Conservation (phyloP, 2,329 filamentous ascomycete genomes). For the Microsporum ferrugineum region DNA sequence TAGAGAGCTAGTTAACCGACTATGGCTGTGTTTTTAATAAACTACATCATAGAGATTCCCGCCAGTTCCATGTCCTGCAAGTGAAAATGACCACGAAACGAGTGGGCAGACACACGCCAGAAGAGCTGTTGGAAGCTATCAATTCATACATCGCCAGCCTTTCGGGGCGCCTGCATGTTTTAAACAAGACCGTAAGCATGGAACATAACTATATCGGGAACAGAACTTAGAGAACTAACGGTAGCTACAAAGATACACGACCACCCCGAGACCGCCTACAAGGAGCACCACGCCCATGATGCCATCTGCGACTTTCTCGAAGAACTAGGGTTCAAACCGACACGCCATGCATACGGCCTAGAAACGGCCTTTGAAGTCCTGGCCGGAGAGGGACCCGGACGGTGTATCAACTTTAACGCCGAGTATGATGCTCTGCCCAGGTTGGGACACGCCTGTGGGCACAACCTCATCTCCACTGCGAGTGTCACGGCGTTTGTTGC, state of each 20-base stretch:
- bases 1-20: no score
- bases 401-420: constrained; percentile 24
- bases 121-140: not conserved
- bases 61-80: not conserved
- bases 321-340: constrained; percentile 37
- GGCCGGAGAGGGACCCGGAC: not conserved
- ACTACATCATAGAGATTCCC: not conserved
- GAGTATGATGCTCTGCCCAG: constrained; percentile 35
- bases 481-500: constrained; percentile 34
- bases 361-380: constrained; percentile 38
- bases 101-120: not conserved
- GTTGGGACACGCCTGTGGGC: constrained; percentile 33
- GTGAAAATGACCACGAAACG: not conserved
- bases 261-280: constrained; percentile 43
- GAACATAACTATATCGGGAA: no score
- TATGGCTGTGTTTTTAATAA: no score
- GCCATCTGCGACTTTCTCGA: constrained; percentile 38
- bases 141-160: not conserved
- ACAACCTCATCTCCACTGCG: constrained; percentile 30
- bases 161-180: not conserved
- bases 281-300: constrained; percentile 44
- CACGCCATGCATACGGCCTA: constrained; percentile 41
- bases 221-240: no score
- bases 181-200: not conserved
- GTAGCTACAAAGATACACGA: constrained; percentile 28